Base-by-base conservation (phyloP, 495 filamentous ascomycete species). In the Thermothielavioides terrestris region DNA sequence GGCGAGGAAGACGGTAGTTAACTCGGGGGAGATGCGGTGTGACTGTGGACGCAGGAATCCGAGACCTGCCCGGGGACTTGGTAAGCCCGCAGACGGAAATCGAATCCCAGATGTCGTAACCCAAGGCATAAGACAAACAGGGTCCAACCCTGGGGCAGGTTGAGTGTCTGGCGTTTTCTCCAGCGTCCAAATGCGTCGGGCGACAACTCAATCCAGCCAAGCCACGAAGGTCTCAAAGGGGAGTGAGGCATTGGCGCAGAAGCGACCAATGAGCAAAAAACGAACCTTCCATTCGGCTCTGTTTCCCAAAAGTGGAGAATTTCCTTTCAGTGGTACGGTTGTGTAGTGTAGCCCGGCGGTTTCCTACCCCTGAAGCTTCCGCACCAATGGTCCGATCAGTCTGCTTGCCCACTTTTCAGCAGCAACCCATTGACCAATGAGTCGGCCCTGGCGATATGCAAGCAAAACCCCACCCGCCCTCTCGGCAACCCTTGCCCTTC, bases 11-110 rank as follows among this genome's bases (percentile, higher is more conserved):
- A 9, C 15, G 49, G 31, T 37, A 9, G 15, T 6, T 7, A 36
- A 12, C 22, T n/a, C 21, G 20, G n/a, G 30, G 43, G 45, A 49
- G 21, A 44, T 53, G 52, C 52, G 52, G 52, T 54, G 52, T 54
- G 52, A 54, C 52, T 12, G n/a, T 15, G 32, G 2, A 6, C 32
- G 2, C 6, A 35, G 10, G 10, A 50, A 21, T 50, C 47, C 15
- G 35, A 12, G 39, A 25, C 38, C 35, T 9, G 14, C 6, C 39
- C 49, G 31, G 49, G 31, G 49, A 38, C 30, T 44, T 32, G 49
- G 49, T 8, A 43, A 49, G 28, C 7, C 46, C 35, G 46, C 31
- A 5, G 14, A 12, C 21, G 22, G 32, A 11, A 15, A 37, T 15
- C 25, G 9, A 45, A 2, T 25, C 26, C 20, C 28, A 11, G 7